These are phyloP conservation scores for Gelatoporia subvermispora DNA, from an alignment of 768 basidiomycete genomes.

Conservation along the genomic window DNA sequence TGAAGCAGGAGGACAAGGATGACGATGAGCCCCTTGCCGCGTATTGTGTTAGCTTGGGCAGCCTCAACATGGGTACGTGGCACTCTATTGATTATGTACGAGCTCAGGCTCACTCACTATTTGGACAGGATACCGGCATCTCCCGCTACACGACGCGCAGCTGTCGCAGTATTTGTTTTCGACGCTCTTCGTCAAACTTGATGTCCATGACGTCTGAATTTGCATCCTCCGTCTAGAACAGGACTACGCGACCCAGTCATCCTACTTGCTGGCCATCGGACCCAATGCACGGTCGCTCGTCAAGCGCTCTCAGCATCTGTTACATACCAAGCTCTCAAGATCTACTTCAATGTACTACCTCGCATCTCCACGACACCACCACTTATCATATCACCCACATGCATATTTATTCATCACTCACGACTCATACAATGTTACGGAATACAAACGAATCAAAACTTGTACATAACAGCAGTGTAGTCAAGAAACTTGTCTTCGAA, in stretches of 20 bases:
- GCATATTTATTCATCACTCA: no score
- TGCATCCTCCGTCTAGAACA: no score
- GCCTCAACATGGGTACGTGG: conserved; percentile 63
- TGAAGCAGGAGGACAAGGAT: conserved; percentile 59
- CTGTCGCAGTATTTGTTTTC: conserved; percentile 89
- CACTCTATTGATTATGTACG: conserved; percentile 30
- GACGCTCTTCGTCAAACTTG: conserved; percentile 79
- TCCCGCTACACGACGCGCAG: conserved; percentile 85
- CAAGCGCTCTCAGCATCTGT: not conserved
- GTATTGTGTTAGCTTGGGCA: conserved; percentile 69
- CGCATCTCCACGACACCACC: not conserved
- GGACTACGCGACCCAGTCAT: not conserved
- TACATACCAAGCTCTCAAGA: not conserved
- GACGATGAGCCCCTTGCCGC: conserved; percentile 66
- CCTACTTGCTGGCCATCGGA: not conserved
- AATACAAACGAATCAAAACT: not conserved
- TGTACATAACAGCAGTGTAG: not conserved
- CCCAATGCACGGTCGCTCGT: not conserved
- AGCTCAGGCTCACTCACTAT: no score
- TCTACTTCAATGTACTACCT: not conserved
- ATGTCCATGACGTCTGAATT: conserved; percentile 34
- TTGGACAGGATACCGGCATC: conserved; percentile 82
- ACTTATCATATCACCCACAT: not conserved
- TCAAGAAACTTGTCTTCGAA: no score
- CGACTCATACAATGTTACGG: not conserved